These are phyloP conservation scores for Amyloporia xantha DNA, from an alignment of 768 basidiomycete species.

Conservation along the genomic window DNA sequence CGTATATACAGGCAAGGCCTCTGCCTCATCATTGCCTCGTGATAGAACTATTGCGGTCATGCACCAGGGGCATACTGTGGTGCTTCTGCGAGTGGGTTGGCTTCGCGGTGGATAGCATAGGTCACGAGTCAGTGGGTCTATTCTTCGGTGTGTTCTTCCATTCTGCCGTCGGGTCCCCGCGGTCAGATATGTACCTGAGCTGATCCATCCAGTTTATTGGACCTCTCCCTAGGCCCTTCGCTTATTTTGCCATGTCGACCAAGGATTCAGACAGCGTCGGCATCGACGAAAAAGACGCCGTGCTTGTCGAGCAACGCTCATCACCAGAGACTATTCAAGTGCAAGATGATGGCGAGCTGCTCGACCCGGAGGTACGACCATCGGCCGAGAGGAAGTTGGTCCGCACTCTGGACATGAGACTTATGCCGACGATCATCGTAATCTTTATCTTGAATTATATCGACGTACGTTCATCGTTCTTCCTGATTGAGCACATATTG, in stretches of 20 bases:
- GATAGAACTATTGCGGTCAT: background rate
- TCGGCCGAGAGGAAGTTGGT: slow-evolving; percentile 36
- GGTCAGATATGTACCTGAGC: background rate
- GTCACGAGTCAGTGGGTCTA: slow-evolving; percentile 2
- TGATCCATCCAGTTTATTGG: background rate
- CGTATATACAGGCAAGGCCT: background rate
- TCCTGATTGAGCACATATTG: background rate
- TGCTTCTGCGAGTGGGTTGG: background rate
- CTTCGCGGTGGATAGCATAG: background rate
- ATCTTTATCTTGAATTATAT: slow-evolving; percentile 67
- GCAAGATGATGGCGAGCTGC: slow-evolving; percentile 17
- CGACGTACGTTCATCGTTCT: slow-evolving; percentile 36
- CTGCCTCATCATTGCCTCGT: background rate
- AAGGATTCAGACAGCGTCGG: background rate
- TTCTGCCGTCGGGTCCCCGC: slow-evolving; percentile 6
- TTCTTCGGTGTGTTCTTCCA: background rate
- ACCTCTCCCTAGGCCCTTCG: background rate
- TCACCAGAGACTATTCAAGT: background rate
- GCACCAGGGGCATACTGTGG: background rate
- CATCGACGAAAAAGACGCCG: slow-evolving; percentile 1
- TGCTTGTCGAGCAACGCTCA: slow-evolving; percentile 3
- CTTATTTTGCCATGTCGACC: background rate
- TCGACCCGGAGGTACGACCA: slow-evolving; percentile 15
- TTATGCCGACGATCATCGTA: slow-evolving; percentile 50
- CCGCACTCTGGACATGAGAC: slow-evolving; percentile 46